phyloP scores from a whole-genome alignment of 257 asterid genomes.

The Forsythia suspensa region DNA sequence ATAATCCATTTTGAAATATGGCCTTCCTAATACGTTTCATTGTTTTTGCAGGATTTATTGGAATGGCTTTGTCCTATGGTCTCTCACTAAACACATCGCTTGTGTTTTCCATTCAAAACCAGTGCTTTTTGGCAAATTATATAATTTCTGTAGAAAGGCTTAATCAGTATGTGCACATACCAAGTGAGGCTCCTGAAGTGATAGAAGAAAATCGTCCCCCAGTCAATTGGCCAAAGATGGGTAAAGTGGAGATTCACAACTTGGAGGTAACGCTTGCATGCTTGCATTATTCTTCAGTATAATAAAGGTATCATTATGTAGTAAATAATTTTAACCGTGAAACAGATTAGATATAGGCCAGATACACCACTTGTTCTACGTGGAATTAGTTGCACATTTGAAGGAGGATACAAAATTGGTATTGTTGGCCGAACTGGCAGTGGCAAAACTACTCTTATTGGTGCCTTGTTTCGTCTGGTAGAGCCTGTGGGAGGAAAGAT shows the following conservation, averaged over 20 bases:
- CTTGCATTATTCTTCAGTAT: background rate
- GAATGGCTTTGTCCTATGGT: slow-evolving; percentile 98
- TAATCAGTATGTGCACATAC: slow-evolving; percentile 78
- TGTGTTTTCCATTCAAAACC: slow-evolving; percentile 77
- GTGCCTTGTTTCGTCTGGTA: slow-evolving; percentile 86
- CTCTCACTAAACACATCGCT: slow-evolving; percentile 83
- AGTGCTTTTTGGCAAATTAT: slow-evolving; percentile 82
- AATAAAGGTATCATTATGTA: background rate
- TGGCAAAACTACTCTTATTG: slow-evolving; percentile 87
- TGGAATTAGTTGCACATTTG: slow-evolving; percentile 78
- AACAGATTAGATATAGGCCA: slow-evolving; percentile 28
- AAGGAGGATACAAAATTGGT: slow-evolving; percentile 62
- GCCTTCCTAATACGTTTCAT: slow-evolving; percentile 55
- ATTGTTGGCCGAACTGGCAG: slow-evolving; percentile 97
- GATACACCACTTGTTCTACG: slow-evolving; percentile 85
- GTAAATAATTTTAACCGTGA: background rate
- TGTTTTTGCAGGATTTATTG: slow-evolving; percentile 34
- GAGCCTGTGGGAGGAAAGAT: slow-evolving; percentile 77
- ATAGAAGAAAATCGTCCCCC: slow-evolving; percentile 21
- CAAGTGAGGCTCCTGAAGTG: slow-evolving; percentile 64
- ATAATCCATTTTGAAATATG: background rate
- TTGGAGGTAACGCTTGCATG: background rate
- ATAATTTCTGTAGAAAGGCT: slow-evolving; percentile 92
- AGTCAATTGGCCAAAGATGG: background rate
- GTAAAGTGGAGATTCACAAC: background rate